phyloP scores from a whole-genome alignment of 805 yeast species.

The Diddensiella transvaalensis region DNA sequence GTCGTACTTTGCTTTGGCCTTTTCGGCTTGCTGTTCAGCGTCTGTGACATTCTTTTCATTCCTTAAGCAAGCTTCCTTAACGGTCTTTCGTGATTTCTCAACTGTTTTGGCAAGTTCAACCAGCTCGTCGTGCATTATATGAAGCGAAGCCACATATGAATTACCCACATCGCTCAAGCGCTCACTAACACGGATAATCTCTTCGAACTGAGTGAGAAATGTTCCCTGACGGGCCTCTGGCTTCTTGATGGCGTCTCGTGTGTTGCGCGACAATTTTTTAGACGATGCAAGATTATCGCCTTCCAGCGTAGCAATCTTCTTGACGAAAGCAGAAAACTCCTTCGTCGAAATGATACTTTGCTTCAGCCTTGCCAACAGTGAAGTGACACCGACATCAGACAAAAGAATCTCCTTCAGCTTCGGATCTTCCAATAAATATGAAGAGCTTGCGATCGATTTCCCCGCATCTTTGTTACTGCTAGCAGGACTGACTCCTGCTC shows the following conservation, averaged over 20 bases:
- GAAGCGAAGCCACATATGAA: constrained; percentile 74
- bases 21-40: constrained; percentile 78
- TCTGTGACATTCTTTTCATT: constrained; percentile 84
- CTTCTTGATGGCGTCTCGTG: constrained; percentile 47
- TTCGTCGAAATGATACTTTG: constrained; percentile 79
- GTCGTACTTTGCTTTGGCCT: constrained; percentile 76
- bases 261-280: constrained; percentile 62
- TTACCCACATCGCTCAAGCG: constrained; percentile 65
- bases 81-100: constrained; percentile 64
- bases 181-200: constrained; percentile 74
- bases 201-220: constrained; percentile 61
- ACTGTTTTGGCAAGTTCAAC: constrained; percentile 65
- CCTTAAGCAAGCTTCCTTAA: constrained; percentile 77
- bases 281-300: constrained; percentile 73
- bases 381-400: constrained; percentile 59
- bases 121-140: constrained; percentile 82
- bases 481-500: not conserved
- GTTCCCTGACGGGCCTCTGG: constrained; percentile 58
- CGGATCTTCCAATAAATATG: constrained; percentile 34
- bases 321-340: constrained; percentile 75
- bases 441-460: constrained; percentile 1
- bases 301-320: constrained; percentile 73
- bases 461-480: not conserved
- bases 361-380: constrained; percentile 68
- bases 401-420: constrained; percentile 33